phyloP scores from a whole-genome alignment of 192 early-diverging fungal genomes.

The Piromyces finnis region DNA sequence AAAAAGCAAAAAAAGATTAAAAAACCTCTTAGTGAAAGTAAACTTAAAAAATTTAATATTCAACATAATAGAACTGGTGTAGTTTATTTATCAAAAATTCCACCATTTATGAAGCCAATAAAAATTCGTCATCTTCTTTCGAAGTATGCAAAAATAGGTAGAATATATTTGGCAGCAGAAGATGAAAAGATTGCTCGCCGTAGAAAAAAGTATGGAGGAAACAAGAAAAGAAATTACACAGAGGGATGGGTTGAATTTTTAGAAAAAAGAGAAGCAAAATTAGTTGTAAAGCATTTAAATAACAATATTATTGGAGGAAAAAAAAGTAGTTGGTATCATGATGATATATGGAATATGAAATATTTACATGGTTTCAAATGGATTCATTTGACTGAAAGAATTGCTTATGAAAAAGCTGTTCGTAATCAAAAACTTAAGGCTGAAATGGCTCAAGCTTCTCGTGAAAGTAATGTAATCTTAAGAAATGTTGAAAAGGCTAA shows the following conservation, averaged over 20 bases:
- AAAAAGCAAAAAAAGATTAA: neutral
- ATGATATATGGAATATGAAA: conserved; percentile 94
- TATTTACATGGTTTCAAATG: conserved; percentile 95
- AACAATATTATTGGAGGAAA: conserved; percentile 69
- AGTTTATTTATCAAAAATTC: conserved; percentile 75
- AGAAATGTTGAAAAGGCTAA: conserved; percentile 75
- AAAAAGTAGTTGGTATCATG: conserved; percentile 68
- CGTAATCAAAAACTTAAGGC: conserved; percentile 61
- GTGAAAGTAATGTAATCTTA: conserved; percentile 73
- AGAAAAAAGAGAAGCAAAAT: conserved; percentile 79
- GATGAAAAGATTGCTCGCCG: conserved; percentile 56
- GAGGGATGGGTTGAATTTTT: conserved; percentile 97
- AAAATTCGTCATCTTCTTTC: conserved; percentile 61
- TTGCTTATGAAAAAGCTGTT: conserved; percentile 57
- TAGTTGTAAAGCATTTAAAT: conserved; percentile 58
- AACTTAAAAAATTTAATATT: conserved; percentile 40
- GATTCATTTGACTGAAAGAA: conserved; percentile 82
- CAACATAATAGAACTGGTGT: conserved; percentile 65
- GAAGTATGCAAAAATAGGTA: conserved; percentile 57
- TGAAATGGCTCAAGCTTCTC: conserved; percentile 66
- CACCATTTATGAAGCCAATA: conserved; percentile 79
- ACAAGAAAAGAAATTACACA: conserved; percentile 65
- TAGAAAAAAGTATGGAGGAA: conserved; percentile 71
- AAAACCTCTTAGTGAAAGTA: conserved; percentile 29
- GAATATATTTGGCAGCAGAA: conserved; percentile 74